Evolutionary conservation across 2,329 filamentous ascomycete genomes (phyloP).

Genomic region (Myriosclerotinia scirpicola): DNA sequence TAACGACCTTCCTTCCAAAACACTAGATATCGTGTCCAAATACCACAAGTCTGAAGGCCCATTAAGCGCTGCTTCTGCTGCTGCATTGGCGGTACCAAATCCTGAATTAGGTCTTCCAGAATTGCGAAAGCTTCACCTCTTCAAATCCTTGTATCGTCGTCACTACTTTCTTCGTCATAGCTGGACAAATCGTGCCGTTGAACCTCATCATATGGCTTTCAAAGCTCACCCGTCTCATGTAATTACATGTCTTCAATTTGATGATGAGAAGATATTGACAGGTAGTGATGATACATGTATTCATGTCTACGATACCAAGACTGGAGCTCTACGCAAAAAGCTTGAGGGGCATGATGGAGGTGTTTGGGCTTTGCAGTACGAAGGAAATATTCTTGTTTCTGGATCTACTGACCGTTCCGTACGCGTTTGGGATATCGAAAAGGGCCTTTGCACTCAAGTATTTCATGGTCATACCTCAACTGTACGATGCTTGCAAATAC

Average conservation of each 20-base stretch:
- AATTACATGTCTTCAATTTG: slow-evolving; percentile 96
- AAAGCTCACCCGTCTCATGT: slow-evolving; percentile 95
- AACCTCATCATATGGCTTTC: slow-evolving; percentile 90
- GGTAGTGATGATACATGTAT: slow-evolving; percentile 98
- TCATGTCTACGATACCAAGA: slow-evolving; percentile 97
- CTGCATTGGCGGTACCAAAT: slow-evolving; percentile 78
- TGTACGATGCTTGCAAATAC: slow-evolving; percentile 90
- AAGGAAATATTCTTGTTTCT: slow-evolving; percentile 91
- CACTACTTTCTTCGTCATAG: slow-evolving; percentile 87
- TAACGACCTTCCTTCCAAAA: slow-evolving; percentile 36
- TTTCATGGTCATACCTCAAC: slow-evolving; percentile 98
- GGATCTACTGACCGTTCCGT: slow-evolving; percentile 95
- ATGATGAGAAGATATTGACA: slow-evolving; percentile 96
- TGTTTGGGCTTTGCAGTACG: slow-evolving; percentile 96
- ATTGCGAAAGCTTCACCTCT: slow-evolving; percentile 82
- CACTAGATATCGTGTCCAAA: slow-evolving; percentile 31
- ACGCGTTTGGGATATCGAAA: slow-evolving; percentile 99
- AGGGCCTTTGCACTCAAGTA: slow-evolving; percentile 86
- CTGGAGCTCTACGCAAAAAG: slow-evolving; percentile 77
- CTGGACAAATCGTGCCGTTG: slow-evolving; percentile 85
- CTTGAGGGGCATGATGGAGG: slow-evolving; percentile 94
- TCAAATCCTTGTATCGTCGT: slow-evolving; percentile 92
- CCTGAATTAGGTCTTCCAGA: slow-evolving; percentile 76
- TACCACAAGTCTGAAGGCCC: slow-evolving; percentile 68
- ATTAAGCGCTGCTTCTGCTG: slow-evolving; percentile 80